These are phyloP conservation scores for Proliferodiscus dingleyae DNA, from an alignment of 2,329 filamentous ascomycete species.

Conservation along the genomic window DNA sequence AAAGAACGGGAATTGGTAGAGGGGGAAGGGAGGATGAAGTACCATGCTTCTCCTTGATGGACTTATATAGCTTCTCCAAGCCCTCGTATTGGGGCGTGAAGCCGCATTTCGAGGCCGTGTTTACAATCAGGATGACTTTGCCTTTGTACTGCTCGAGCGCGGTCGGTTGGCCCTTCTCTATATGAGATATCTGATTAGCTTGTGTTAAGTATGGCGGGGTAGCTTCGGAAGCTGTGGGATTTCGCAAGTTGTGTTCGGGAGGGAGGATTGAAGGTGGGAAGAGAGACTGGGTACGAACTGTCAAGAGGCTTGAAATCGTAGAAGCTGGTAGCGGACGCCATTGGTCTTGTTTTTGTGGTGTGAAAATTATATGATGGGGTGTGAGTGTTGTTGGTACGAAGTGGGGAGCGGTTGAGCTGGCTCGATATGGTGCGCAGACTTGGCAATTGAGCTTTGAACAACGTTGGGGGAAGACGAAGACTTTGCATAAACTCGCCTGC, in stretches of 20 bases:
- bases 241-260: not conserved
- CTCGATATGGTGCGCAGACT: not conserved
- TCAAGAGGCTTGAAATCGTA: conserved; percentile 82
- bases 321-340: conserved; percentile 67
- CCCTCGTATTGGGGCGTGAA: conserved; percentile 95
- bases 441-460: conserved; percentile 9
- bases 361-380: not conserved
- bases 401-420: not conserved
- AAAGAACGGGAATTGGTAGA: conserved; percentile 2
- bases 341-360: conserved; percentile 32
- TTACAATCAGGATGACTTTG: conserved; percentile 94
- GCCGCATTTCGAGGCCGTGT: conserved; percentile 97
- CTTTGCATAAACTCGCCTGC: too few relatives aligned
- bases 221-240: not conserved
- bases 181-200: conserved; percentile 11
- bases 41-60: conserved; percentile 57
- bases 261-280: not conserved
- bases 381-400: conserved; percentile 4
- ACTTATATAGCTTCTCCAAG: conserved; percentile 86
- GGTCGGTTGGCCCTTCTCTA: conserved; percentile 70
- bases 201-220: conserved; percentile 3
- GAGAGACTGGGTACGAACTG: conserved; percentile 49
- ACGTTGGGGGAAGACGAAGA: not conserved
- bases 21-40: conserved; percentile 31
- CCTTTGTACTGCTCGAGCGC: conserved; percentile 69